Base-by-base conservation (phyloP, 768 basidiomycete species). In the Lactarius quietus region DNA sequence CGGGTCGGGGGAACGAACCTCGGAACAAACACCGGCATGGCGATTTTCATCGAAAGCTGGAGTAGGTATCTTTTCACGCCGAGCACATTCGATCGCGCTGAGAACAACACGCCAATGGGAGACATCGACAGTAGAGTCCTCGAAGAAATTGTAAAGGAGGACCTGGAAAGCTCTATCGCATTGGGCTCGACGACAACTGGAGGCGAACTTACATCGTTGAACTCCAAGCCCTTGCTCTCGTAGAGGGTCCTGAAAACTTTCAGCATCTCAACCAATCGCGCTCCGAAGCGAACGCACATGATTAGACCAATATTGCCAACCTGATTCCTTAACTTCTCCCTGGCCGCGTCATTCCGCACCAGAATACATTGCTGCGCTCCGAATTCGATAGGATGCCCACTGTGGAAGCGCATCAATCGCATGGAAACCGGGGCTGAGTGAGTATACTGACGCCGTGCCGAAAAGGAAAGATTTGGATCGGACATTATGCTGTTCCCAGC, bases 141-240 rank as follows among this genome's bases (percentile, higher is more conserved):
- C 78, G 65, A 89, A 89, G 72, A 89, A 89, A 68, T 89, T 83
- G 65, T 84, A 88, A 9, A 89, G 71, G 17, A 89, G 75, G 14
- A 89, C 87, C 86, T 88, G 63, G 2, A 17, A 41, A 31, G 36
- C 31, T 26, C n/a, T n/a, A 33, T 58, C n/a, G 53, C n/a, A n/a
- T 29, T 17, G 10, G 15, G 36, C 23, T 29, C 3, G 29, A 23
- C 23, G 23, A 1, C 3, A 18, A 35, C 35, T 14, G 17, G 54
- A 61, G 38, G 15, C 18, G 28, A 54, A 26, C 69, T 20, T 61
- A 85, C 86, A 67, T 86, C 85, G 68, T 85, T 81, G 70, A 86
- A 87, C 69, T 87, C 86, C n/a, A 85, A 73, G 0, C 86, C 86
- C 73, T 86, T 87, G 78, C 82, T 84, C 59, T 87, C 85, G 68